Conservation (phyloP, 306 rosid genomes). For the Cicer arietinum region DNA sequence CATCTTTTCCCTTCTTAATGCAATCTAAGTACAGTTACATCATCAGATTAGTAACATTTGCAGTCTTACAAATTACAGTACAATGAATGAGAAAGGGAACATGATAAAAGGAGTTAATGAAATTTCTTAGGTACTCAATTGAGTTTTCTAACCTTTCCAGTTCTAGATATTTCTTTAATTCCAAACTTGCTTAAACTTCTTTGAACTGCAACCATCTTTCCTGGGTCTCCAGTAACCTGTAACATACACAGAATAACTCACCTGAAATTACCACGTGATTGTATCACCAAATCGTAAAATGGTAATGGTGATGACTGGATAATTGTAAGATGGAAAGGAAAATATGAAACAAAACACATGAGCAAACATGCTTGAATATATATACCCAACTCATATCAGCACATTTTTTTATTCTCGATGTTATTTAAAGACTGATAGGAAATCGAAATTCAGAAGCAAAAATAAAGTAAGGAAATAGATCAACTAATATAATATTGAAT, state of each 20-base stretch:
- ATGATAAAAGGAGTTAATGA: conserved; percentile 21
- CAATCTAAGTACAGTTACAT: conserved; percentile 59
- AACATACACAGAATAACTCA: conserved; percentile 40
- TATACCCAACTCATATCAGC: conserved; percentile 36
- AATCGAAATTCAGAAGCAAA: too few relatives aligned
- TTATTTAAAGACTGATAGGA: conserved; percentile 13
- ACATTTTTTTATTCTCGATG: conserved; percentile 31
- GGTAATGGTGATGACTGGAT: conserved; percentile 10
- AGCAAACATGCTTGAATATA: conserved; percentile 6
- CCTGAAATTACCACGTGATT: conserved; percentile 13
- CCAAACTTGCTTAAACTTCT: conserved; percentile 79
- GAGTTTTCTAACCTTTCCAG: conserved; percentile 73
- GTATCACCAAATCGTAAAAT: conserved; percentile 21
- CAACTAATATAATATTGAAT: too few relatives aligned
- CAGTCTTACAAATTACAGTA: conserved; percentile 29
- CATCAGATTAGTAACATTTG: conserved; percentile 38
- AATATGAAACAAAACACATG: conserved; percentile 31
- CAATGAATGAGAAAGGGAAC: conserved; percentile 18
- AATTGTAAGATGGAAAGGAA: background rate
- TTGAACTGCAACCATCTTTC: conserved; percentile 80
- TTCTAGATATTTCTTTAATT: conserved; percentile 84
- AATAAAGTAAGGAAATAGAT: too few relatives aligned
- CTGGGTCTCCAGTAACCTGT: conserved; percentile 91
- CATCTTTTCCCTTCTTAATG: conserved; percentile 85
- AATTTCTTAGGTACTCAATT: conserved; percentile 33